Evolutionary conservation across 1,139 yeast species (phyloP), one percentile per base, ranked within the genome.

Genomic region (Insectozyma bohioensis): DNA sequence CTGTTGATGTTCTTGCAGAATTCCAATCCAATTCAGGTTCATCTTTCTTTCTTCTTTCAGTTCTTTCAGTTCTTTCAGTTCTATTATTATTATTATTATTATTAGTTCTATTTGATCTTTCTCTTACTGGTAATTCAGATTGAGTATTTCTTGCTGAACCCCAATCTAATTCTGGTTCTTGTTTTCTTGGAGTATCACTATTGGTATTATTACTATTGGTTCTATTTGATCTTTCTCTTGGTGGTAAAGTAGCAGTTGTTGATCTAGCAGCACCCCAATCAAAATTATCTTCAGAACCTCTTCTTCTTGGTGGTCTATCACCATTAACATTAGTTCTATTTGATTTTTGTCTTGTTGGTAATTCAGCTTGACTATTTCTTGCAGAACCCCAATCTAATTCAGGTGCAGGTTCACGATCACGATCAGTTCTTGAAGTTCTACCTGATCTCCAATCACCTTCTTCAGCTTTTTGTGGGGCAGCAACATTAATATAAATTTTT

Each of bases 401-500:
- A 15, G 16, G 24, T 10, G 15, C 25, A 33, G 73, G 68, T 45
- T 70, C 78, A 42, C 69, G 75, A 63, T 51, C 67, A 63, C 44
- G 64, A 63, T 38, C 57, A 51, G 56, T 65, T 52, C 41, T 70
- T 24, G 53, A 38, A 37, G 67, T 52, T 60, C 79, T 60, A 35
- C 61, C 51, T 11, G 63, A 51, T 52, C 67, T 61, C 75, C 75
- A 68, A 53, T 67, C 73, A 47, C 66, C 58, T 35, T 68, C 74
- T 36, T 66, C 64, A 14, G 58, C 65, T 49, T 69, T 79, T 48
- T 76, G 81, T 42, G 95, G 95, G 39, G 95, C 96, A 33, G 97
- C 97, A 38, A 92, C 97, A 46, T 80, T 78, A 36, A 94, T 86
- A 47, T 78, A 85, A 43, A 87, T 76, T 49, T 79, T 78, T 65